These are phyloP conservation scores for Colletotrichum ledebouriae DNA, from an alignment of 2,329 filamentous ascomycete genomes.

Conservation along the genomic window DNA sequence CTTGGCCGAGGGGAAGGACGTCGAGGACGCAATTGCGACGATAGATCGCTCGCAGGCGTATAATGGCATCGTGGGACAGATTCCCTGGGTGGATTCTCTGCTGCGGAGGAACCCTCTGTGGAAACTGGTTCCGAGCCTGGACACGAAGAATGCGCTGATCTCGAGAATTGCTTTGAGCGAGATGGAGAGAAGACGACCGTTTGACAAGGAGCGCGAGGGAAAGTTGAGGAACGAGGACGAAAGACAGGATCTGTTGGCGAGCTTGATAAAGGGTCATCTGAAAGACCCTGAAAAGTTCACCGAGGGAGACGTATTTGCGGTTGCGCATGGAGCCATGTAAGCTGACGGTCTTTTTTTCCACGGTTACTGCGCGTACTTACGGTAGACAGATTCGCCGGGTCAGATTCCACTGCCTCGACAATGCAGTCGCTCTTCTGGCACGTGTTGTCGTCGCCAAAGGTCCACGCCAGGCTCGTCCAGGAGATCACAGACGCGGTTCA, in stretches of 20 bases:
- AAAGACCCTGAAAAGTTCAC: conserved; percentile 62
- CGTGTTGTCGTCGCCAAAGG: conserved; percentile 57
- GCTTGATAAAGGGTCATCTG: conserved; percentile 65
- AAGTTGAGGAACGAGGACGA: conserved; percentile 57
- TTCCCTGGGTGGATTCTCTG: conserved; percentile 63
- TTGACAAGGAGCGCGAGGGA: conserved; percentile 60
- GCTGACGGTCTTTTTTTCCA: conserved; percentile 42
- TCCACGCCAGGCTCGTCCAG: conserved; percentile 55
- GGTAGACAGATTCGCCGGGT: conserved; percentile 65
- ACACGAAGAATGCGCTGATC: conserved; percentile 61
- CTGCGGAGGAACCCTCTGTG: conserved; percentile 63
- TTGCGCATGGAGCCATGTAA: conserved; percentile 69
- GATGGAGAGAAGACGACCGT: conserved; percentile 60
- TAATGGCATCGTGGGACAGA: conserved; percentile 65
- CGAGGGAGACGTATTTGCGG: conserved; percentile 68
- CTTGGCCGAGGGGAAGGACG: conserved; percentile 62
- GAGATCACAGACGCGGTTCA: conserved; percentile 61
- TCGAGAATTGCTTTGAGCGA: conserved; percentile 66
- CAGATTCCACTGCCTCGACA: conserved; percentile 71
- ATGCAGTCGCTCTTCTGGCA: conserved; percentile 70
- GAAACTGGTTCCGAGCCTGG: conserved; percentile 55
- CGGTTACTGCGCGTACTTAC: neutral
- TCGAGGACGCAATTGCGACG: conserved; percentile 55
- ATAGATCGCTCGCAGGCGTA: conserved; percentile 67
- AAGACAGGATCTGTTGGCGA: conserved; percentile 64